A percentile compares a stretch with the other conserved stretches of the same genome.
Conservation (phyloP, 768 basidiomycete genomes). For the Hortiboletus campestris region DNA sequence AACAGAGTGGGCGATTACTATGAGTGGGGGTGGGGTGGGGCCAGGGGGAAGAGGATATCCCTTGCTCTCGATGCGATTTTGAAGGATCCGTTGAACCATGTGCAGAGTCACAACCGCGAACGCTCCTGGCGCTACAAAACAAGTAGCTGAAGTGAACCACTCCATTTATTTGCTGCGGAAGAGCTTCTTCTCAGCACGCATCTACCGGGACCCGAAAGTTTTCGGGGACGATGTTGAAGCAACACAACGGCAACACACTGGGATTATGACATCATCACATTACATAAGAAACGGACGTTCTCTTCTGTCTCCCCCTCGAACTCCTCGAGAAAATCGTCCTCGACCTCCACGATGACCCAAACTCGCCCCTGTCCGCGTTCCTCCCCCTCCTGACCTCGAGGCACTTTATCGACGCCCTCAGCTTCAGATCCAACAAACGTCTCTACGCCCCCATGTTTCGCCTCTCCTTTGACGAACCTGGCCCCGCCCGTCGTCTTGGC, state of each 20-base stretch:
- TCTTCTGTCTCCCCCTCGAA: conserved; percentile 41
- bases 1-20: conserved; percentile 2
- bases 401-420: conserved; percentile 39
- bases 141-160: not conserved
- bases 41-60: conserved; percentile 7
- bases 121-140: no score
- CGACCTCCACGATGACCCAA: conserved; percentile 32
- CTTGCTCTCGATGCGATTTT: not conserved
- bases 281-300: no score
- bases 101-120: not conserved
- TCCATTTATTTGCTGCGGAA: no score
- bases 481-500: conserved; percentile 51
- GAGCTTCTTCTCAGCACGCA: no score
- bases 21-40: not conserved
- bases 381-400: conserved; percentile 46
- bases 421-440: conserved; percentile 17
- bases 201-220: no score
- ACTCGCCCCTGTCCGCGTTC: conserved; percentile 36
- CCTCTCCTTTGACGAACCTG: conserved; percentile 53
- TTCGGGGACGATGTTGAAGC: no score
- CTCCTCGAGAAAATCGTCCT: conserved; percentile 52
- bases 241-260: no score
- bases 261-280: no score
- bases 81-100: not conserved
- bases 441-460: conserved; percentile 57